These are phyloP conservation scores for Pseudomassariella vexata DNA, from an alignment of 2,329 filamentous ascomycete genomes.

Conservation along the genomic window DNA sequence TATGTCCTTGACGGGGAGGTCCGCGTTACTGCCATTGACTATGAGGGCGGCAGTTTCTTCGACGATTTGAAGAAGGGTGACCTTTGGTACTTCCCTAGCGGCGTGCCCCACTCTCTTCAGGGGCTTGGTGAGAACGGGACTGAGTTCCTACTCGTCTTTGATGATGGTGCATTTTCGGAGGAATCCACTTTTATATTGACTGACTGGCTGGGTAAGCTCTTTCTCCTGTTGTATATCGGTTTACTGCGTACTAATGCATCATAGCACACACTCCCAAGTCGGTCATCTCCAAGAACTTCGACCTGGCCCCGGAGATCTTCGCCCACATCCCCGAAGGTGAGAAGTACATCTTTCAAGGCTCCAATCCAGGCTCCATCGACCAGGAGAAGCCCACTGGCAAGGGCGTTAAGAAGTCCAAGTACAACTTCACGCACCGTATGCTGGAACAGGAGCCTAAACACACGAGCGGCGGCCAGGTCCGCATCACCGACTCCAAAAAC, in stretches of 20 bases:
- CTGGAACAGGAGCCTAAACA: constrained; percentile 61
- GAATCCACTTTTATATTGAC: constrained; percentile 68
- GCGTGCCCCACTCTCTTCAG: constrained; percentile 72
- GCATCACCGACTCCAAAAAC: constrained; percentile 70
- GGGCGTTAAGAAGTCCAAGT: constrained; percentile 59
- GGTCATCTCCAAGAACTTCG: constrained; percentile 70
- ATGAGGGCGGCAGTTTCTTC: constrained; percentile 70
- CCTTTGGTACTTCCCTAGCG: constrained; percentile 75
- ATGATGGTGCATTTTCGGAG: constrained; percentile 42
- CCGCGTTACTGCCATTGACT: constrained; percentile 67
- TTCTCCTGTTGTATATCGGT: background rate
- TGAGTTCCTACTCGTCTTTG: constrained; percentile 54
- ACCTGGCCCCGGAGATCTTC: constrained; percentile 65
- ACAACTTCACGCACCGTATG: constrained; percentile 67
- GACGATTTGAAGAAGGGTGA: constrained; percentile 73
- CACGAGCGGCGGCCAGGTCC: constrained; percentile 64
- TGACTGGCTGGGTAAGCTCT: constrained; percentile 58
- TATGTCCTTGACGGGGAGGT: constrained; percentile 67
- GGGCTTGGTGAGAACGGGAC: constrained; percentile 61
- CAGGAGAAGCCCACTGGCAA: constrained; percentile 58
- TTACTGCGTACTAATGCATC: constrained; percentile 9
- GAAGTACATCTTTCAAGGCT: constrained; percentile 75
- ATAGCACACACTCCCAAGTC: constrained; percentile 64
- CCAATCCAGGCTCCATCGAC: constrained; percentile 56
- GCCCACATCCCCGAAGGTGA: constrained; percentile 59